Base-by-base conservation (phyloP, 1,284 basidiomycete species). In the Trichosporon ovoides region DNA sequence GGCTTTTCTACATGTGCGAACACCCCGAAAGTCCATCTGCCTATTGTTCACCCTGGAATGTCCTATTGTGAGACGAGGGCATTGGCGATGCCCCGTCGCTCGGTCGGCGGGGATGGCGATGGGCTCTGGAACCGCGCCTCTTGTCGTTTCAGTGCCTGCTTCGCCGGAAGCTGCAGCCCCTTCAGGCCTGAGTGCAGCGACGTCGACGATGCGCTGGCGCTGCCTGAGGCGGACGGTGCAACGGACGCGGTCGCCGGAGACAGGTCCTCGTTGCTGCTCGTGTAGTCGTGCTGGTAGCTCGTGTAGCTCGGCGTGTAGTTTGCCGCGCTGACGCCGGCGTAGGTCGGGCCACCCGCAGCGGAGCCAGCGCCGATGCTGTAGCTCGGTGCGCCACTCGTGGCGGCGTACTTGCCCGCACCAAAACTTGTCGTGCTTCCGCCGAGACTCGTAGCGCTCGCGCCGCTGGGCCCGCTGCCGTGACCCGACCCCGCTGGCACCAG, bases 261-360 rank as follows among this genome's bases (percentile, higher is more conserved):
- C 33, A 61, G 24, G 43, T 61, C 60, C 40, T 61, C 60, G 43
- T 40, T 49, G 33, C 51, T 53, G 34, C 55, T 57, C 20, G 22
- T 49, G 52, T 33, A 40, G 28, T 49, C 43, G 24, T 61, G 53
- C 37, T 49, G 33, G 37, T 35, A 49, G 16, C 46, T 46, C 37
- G 22, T 38, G 52, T 22, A 40, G 36, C 24, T 22, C 10, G 34
- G 34, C 20, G 16, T 20, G 22, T 46, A 43, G 14, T 38, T 38
- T 9, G 28, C 28, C 5, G 28, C 28, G 43, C 43, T 13, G 14
- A 24, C 43, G 16, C 43, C 43, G 24, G 22, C 43, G 12, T 31
- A 48, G 22, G 22, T 48, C 24, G 43, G 28, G 22, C 43, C 24
- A 3, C 22, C 22, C 14, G 22, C 43, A 16, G n/a, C 28, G 28